phyloP scores from a whole-genome alignment of 2,329 filamentous ascomycete species.

The Camptophora hylomeconis region DNA sequence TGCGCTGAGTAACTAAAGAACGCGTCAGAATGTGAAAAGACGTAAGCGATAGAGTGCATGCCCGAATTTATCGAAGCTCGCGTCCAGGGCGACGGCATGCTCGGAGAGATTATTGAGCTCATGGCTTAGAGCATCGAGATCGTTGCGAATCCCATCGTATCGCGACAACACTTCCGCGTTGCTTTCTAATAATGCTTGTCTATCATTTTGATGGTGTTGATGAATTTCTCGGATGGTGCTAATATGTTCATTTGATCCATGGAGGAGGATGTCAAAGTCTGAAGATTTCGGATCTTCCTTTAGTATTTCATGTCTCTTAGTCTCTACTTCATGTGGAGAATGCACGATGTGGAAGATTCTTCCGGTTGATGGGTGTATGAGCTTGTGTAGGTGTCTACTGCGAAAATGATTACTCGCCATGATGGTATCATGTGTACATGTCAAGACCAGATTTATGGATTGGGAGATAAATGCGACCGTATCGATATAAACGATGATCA shows the following conservation, averaged over 20 bases:
- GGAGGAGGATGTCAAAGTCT: conserved; percentile 45
- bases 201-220: conserved; percentile 38
- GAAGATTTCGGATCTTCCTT: neutral
- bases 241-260: conserved; percentile 40
- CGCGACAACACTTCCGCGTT: conserved; percentile 41
- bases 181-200: conserved; percentile 33
- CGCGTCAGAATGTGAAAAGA: no score
- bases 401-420: no score
- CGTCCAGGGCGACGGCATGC: conserved; percentile 42
- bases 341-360: conserved; percentile 1
- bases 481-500: no score
- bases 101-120: conserved; percentile 43
- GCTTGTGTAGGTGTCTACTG: no score
- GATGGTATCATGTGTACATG: no score
- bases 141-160: conserved; percentile 41
- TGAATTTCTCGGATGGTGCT: conserved; percentile 39
- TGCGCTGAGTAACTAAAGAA: conserved; percentile 50
- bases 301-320: neutral
- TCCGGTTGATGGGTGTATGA: conserved; percentile 5
- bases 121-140: conserved; percentile 38
- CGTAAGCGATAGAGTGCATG: no score
- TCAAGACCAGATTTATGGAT: no score
- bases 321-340: neutral
- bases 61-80: conserved; percentile 51
- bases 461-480: no score